These are phyloP conservation scores for Citrullus colocynthis DNA, from an alignment of 306 rosid species.

Conservation along the genomic window DNA sequence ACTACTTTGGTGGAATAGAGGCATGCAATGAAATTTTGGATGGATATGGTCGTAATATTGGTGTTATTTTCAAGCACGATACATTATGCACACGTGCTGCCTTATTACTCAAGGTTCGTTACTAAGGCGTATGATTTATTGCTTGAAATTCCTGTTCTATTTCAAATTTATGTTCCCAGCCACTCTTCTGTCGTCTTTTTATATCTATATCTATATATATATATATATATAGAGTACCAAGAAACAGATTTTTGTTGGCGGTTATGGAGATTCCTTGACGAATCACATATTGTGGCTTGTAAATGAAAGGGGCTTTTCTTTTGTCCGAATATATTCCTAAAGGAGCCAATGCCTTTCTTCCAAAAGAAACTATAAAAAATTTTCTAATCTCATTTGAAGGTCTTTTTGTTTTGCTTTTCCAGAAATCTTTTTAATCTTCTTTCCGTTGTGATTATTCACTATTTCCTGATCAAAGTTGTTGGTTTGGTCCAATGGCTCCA, in stretches of 20 bases:
- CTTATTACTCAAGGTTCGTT: slow-evolving; percentile 63
- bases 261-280: neutral
- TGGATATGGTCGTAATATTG: slow-evolving; percentile 40
- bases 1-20: slow-evolving; percentile 61
- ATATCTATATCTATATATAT: too few species aligned
- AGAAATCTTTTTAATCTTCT: neutral
- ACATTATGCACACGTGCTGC: slow-evolving; percentile 72
- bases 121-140: slow-evolving; percentile 9
- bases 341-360: neutral
- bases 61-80: slow-evolving; percentile 38
- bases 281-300: neutral
- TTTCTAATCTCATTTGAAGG: neutral
- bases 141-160: slow-evolving; percentile 2
- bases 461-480: neutral
- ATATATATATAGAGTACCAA: too few species aligned
- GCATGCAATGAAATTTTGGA: slow-evolving; percentile 85
- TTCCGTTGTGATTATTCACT: neutral
- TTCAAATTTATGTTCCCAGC: neutral
- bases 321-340: neutral
- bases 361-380: neutral
- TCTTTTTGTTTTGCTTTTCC: neutral
- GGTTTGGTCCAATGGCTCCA: neutral
- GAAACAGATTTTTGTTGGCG: neutral
- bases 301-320: neutral
- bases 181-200: neutral